phyloP scores from a whole-genome alignment of 2,329 filamentous ascomycete genomes.

The Nemania bipapillata region DNA sequence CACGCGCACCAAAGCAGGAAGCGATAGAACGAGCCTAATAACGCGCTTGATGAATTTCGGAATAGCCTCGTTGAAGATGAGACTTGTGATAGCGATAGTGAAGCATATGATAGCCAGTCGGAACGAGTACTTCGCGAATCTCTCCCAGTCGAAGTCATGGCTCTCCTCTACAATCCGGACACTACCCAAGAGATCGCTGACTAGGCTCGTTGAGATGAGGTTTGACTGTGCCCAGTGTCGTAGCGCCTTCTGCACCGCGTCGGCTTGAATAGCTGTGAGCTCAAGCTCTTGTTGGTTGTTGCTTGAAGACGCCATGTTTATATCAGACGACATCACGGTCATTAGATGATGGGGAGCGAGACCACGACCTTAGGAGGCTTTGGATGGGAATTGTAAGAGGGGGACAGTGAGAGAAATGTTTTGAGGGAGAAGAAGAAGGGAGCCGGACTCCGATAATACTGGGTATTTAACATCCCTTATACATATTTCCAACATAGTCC shows the following conservation, averaged over 20 bases:
- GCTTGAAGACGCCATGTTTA: conserved; percentile 6
- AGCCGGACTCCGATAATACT: too few species aligned
- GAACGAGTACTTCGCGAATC: conserved; percentile 38
- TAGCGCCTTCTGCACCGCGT: conserved; percentile 31
- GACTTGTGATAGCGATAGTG: conserved; percentile 20
- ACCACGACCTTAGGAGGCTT: neutral
- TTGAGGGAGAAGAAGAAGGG: too few species aligned
- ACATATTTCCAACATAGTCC: too few species aligned
- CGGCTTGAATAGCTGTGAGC: conserved; percentile 29
- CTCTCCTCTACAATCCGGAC: conserved; percentile 30
- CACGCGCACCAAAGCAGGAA: conserved; percentile 19
- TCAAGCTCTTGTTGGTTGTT: neutral
- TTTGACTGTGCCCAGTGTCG: conserved; percentile 31
- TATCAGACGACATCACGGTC: neutral
- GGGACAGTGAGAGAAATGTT: too few species aligned
- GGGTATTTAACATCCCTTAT: too few species aligned
- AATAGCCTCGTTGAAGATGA: too few species aligned
- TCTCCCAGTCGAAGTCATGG: conserved; percentile 32
- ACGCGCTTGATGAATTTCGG: too few species aligned
- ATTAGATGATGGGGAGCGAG: neutral
- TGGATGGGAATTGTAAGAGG: neutral
- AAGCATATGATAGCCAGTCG: conserved; percentile 33
- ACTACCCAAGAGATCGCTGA: conserved; percentile 24
- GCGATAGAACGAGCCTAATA: conserved; percentile 6
- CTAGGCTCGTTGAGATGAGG: conserved; percentile 23